phyloP scores from a whole-genome alignment of 345 rosid species.

The Salix exigua region DNA sequence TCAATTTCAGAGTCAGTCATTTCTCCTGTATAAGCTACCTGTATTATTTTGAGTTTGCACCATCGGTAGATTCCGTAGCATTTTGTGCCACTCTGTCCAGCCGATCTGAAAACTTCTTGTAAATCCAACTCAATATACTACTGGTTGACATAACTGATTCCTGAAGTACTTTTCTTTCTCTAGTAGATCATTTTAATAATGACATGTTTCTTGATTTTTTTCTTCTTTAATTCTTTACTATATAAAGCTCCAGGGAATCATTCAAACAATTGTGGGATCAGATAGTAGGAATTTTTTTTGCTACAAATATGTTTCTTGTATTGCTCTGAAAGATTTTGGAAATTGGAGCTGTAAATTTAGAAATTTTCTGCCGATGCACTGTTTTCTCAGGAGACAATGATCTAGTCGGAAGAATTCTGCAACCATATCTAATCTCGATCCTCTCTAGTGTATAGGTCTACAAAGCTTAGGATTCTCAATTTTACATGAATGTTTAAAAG shows the following conservation, averaged over 20 bases:
- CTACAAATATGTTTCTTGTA: background rate
- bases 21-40: constrained; percentile 9
- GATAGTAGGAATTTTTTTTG: background rate
- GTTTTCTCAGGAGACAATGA: too few relatives aligned
- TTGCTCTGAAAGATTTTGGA: background rate
- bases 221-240: background rate
- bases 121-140: background rate
- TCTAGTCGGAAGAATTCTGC: too few relatives aligned
- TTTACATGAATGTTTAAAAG: too few relatives aligned
- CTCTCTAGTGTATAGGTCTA: too few relatives aligned
- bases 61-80: constrained; percentile 13
- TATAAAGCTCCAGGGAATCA: background rate
- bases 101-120: too few relatives aligned
- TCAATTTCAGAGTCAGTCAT: background rate
- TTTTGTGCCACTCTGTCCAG: background rate
- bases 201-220: background rate
- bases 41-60: background rate
- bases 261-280: background rate
- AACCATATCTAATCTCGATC: too few relatives aligned
- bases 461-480: too few relatives aligned
- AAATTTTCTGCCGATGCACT: background rate
- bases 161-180: background rate
- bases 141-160: background rate
- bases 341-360: background rate
- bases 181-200: background rate